These are phyloP conservation scores for Debaryomyces robertsiae DNA, from an alignment of 1,139 yeast species.

Conservation along the genomic window DNA sequence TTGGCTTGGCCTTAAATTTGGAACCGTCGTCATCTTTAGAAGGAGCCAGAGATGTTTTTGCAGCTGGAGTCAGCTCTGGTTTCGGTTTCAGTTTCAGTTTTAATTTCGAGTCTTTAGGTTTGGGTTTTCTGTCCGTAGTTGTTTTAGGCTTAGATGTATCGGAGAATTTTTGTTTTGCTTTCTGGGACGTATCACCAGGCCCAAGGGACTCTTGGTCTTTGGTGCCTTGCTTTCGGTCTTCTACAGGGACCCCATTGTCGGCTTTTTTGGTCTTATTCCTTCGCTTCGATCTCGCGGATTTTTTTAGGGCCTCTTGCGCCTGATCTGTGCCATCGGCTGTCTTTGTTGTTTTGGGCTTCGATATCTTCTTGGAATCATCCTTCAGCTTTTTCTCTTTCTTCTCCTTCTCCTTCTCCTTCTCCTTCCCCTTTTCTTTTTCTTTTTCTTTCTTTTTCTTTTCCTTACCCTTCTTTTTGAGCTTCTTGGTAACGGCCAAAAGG, in stretches of 20 bases:
- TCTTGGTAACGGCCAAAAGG: conserved; percentile 15
- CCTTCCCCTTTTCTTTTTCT: conserved; percentile 8
- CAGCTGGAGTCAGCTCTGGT: not conserved
- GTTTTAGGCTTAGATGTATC: conserved; percentile 7
- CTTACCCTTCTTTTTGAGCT: conserved; percentile 13
- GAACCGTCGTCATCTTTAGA: conserved; percentile 2
- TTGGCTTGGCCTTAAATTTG: conserved; percentile 5
- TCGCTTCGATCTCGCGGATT: conserved; percentile 2
- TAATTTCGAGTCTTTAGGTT: not conserved
- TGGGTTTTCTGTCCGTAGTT: conserved; percentile 7
- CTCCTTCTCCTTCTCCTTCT: conserved; percentile 8
- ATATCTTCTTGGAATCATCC: conserved; percentile 11
- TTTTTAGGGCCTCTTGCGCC: conserved; percentile 1
- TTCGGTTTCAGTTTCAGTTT: not conserved
- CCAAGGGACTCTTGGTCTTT: not conserved
- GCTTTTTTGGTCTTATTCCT: conserved; percentile 5
- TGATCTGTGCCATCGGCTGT: conserved; percentile 1
- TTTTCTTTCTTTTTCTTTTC: conserved; percentile 14
- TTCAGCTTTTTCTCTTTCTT: conserved; percentile 10
- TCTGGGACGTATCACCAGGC: no score
- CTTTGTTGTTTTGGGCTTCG: conserved; percentile 5
- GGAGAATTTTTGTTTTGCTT: conserved; percentile 2
- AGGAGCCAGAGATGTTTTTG: conserved; percentile 2
- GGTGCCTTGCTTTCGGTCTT: conserved; percentile 3
- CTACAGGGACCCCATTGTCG: not conserved